These are phyloP conservation scores for Calocybe gangraenosa DNA, from an alignment of 768 basidiomycete genomes.

Conservation along the genomic window DNA sequence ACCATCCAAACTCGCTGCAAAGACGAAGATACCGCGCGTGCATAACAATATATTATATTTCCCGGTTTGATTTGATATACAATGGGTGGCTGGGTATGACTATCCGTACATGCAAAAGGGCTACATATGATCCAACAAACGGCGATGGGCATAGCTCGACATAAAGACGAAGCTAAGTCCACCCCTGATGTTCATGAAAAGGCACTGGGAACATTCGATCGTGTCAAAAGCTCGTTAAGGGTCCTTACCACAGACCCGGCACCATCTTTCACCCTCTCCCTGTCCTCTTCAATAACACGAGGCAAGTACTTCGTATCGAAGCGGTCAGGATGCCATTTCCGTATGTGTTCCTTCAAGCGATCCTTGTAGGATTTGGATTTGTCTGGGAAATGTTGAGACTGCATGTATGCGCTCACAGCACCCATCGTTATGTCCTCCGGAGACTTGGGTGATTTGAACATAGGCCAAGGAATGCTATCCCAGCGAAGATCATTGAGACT, in stretches of 20 bases:
- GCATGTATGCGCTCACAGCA: conserved; percentile 58
- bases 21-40: not conserved
- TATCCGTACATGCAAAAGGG: conserved; percentile 24
- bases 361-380: conserved; percentile 57
- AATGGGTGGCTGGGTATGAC: conserved; percentile 23
- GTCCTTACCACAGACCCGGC: conserved; percentile 67
- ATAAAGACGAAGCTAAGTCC: conserved; percentile 5
- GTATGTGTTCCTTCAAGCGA: conserved; percentile 70
- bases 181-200: conserved; percentile 24
- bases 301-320: conserved; percentile 68
- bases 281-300: conserved; percentile 60
- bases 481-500: conserved; percentile 45
- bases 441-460: conserved; percentile 48
- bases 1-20: no score
- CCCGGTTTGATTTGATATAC: conserved; percentile 20
- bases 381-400: conserved; percentile 54
- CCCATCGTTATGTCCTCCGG: conserved; percentile 59
- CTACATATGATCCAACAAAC: conserved; percentile 19
- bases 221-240: conserved; percentile 66
- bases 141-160: conserved; percentile 11
- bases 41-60: conserved; percentile 17
- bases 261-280: conserved; percentile 65
- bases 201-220: conserved; percentile 36
- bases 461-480: conserved; percentile 74
- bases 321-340: conserved; percentile 79